These are phyloP conservation scores for Claviceps lovelessii DNA, from an alignment of 2,329 filamentous ascomycete genomes.

Conservation along the genomic window DNA sequence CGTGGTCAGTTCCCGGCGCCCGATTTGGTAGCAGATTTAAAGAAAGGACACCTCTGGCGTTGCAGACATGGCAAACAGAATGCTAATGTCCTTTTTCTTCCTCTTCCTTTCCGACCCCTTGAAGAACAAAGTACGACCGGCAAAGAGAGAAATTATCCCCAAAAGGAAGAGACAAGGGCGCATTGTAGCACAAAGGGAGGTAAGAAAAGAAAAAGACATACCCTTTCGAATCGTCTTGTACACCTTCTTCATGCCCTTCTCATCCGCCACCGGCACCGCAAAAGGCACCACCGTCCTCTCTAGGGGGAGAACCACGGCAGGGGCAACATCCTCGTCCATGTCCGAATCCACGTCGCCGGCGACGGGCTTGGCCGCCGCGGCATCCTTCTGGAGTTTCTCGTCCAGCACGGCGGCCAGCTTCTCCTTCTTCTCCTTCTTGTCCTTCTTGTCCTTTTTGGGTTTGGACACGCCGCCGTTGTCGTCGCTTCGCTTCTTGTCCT, in stretches of 20 bases:
- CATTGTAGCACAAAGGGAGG: background rate
- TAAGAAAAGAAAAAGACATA: slow-evolving; percentile 19
- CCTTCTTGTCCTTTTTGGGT: slow-evolving; percentile 45
- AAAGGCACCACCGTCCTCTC: slow-evolving; percentile 62
- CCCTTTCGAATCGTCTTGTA: slow-evolving; percentile 43
- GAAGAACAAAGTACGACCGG: too few relatives aligned
- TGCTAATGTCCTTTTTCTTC: background rate
- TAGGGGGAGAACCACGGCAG: slow-evolving; percentile 22
- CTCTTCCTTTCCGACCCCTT: background rate
- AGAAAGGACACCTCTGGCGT: too few relatives aligned
- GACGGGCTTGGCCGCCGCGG: slow-evolving; percentile 25
- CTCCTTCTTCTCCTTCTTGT: slow-evolving; percentile 61
- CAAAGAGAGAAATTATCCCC: background rate
- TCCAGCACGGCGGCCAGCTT: slow-evolving; percentile 54
- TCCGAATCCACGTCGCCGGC: slow-evolving; percentile 26
- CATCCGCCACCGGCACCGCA: slow-evolving; percentile 65
- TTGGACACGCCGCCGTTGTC: slow-evolving; percentile 35
- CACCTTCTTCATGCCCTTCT: slow-evolving; percentile 55
- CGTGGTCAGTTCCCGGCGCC: background rate
- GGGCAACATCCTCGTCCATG: slow-evolving; percentile 30
- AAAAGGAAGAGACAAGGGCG: background rate
- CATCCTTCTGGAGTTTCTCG: slow-evolving; percentile 46
- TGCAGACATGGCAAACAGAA: too few relatives aligned
- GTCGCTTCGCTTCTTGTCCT: slow-evolving; percentile 46
- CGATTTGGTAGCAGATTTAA: too few relatives aligned